phyloP scores from a whole-genome alignment of 805 yeast species.

The Cyberlindnera euphorbiiphila region DNA sequence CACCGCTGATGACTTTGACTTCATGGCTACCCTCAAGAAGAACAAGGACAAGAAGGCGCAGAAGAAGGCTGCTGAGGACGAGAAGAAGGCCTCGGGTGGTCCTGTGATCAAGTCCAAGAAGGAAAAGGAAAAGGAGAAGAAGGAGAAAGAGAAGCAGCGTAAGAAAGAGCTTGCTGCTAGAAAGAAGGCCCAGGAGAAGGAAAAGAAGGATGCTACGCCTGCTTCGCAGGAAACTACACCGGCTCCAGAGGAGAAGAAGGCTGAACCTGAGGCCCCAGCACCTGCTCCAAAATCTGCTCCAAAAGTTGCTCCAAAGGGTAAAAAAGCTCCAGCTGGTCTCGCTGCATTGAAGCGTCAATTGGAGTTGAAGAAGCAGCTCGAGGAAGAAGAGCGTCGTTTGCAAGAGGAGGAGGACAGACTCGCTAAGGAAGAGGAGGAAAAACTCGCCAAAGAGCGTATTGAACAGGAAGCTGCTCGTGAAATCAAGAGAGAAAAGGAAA shows the following conservation, averaged over 20 bases:
- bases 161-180: conserved; percentile 87
- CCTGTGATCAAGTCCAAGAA: conserved; percentile 85
- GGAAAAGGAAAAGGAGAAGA: conserved; percentile 93
- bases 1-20: conserved; percentile 50
- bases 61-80: conserved; percentile 53
- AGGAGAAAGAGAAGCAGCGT: conserved; percentile 83
- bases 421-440: conserved; percentile 47
- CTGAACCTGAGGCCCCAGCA: conserved; percentile 30
- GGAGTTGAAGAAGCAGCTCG: conserved; percentile 82
- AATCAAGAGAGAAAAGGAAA: conserved; percentile 83
- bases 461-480: conserved; percentile 54
- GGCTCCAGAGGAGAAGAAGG: conserved; percentile 14
- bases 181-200: conserved; percentile 54
- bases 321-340: conserved; percentile 83
- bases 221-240: conserved; percentile 28
- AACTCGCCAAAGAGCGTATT: conserved; percentile 37
- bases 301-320: conserved; percentile 46
- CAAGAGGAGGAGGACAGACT: conserved; percentile 71
- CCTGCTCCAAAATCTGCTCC: conserved; percentile 36
- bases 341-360: conserved; percentile 89
- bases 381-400: conserved; percentile 71
- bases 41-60: conserved; percentile 74
- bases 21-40: conserved; percentile 77
- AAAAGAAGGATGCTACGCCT: conserved; percentile 11
- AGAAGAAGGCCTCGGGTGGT: conserved; percentile 43